Base-by-base conservation (phyloP, 2,329 filamentous ascomycete genomes). In the Diaporthe vexans region DNA sequence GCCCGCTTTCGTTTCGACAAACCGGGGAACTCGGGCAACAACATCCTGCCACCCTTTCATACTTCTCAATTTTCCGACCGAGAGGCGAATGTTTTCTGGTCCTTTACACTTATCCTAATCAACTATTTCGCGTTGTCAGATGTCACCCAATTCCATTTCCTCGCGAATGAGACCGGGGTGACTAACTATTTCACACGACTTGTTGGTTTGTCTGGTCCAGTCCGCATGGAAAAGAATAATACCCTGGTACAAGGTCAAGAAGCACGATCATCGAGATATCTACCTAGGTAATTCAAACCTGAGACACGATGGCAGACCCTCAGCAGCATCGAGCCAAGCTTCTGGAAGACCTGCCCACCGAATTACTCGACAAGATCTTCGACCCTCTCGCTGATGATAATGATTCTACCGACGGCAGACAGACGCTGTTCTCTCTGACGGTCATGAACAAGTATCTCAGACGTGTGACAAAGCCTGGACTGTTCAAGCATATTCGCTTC, bases 211-310 rank as follows among this genome's bases (percentile, higher is more conserved):
- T 21, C 17, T 10, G 33, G 29, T 10, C 17, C 7, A 2, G 19
- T 13, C 17, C 33, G 19, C 46, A 19, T n/a, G n/a, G n/a, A 29
- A 9, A 2, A 54, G 7, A 6, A 37, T 1, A 54, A 6, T 17
- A 29, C 51, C n/a, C 51, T 8, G 2, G 29, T 1, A 4, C 29
- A n/a, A 9, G 5, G 29, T 26, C 13, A 7, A 57, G 10, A 7
- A 57, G 3, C 19, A 19, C 19, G 3, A 21, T 10, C 5, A 5
- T 33, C 7, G 24, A 21, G 3, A 21, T 6, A 9, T 17, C 26
- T 4, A n/a, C n/a, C n/a, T n/a, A n/a, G n/a, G n/a, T n/a, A 37
- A 0, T 4, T 5, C 4, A 35, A 37, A 0, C 19, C 2, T 5
- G 24, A 19, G 21, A 40, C 35, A 40, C 24, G 57, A 33, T 33